Evolutionary conservation across 352 stramenopile species (phyloP).

Genomic region (Elongisporangium prolatum): DNA sequence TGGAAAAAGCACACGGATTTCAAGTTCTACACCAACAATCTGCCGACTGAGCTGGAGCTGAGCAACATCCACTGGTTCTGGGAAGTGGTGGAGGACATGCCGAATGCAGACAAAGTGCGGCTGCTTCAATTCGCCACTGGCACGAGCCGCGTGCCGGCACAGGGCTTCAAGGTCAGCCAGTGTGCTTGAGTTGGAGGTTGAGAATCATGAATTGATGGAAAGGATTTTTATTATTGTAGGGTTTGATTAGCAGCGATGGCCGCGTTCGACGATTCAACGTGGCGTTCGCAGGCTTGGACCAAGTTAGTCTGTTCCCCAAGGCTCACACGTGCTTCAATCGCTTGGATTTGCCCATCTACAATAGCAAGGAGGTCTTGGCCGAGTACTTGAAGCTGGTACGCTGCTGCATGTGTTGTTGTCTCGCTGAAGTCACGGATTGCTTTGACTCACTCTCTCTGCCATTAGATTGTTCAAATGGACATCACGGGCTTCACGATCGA

Average conservation of each 20-base stretch:
- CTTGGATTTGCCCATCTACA: constrained; percentile 72
- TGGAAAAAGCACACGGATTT: constrained; percentile 82
- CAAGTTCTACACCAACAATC: constrained; percentile 63
- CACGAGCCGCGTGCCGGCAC: constrained; percentile 72
- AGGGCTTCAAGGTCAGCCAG: constrained; percentile 64
- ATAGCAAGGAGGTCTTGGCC: constrained; percentile 55
- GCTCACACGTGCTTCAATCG: constrained; percentile 86
- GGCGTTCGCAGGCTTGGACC: constrained; percentile 56
- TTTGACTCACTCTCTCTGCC: not conserved
- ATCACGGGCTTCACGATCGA: constrained; percentile 93
- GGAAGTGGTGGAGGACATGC: constrained; percentile 86
- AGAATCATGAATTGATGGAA: no score
- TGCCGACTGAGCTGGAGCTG: constrained; percentile 74
- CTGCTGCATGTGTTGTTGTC: not conserved
- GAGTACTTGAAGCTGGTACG: constrained; percentile 66
- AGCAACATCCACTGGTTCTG: constrained; percentile 96
- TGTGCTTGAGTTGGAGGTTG: not conserved
- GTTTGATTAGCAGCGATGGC: constrained; percentile 77
- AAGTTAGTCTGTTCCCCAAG: constrained; percentile 68
- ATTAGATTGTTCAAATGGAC: constrained; percentile 95
- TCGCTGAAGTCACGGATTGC: no score
- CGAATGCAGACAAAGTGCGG: constrained; percentile 67
- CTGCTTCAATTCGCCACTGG: constrained; percentile 83
- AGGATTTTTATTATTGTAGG: constrained; percentile 16
- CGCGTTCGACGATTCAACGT: constrained; percentile 76